phyloP scores from a whole-genome alignment of 2,329 filamentous ascomycete genomes.

The Magnaporthiopsis rhizophila region DNA sequence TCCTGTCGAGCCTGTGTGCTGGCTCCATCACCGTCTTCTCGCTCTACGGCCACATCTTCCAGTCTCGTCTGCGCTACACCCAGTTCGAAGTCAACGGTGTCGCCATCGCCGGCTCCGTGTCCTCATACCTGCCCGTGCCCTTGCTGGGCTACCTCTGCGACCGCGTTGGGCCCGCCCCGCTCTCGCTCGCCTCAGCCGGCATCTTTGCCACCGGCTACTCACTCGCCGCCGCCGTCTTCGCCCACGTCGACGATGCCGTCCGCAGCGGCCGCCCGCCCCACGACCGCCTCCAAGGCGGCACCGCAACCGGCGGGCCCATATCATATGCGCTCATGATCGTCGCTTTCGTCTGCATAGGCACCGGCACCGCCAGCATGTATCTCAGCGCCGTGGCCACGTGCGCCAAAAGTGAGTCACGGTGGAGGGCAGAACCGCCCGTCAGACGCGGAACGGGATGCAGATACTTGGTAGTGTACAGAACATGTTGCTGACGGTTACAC shows the following conservation, averaged over 20 bases:
- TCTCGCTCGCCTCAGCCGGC: constrained; percentile 63
- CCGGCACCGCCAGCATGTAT: constrained; percentile 84
- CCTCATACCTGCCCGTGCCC: constrained; percentile 88
- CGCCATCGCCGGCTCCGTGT: constrained; percentile 77
- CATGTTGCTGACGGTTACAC: neutral
- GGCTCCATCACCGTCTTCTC: constrained; percentile 92
- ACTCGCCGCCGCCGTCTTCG: constrained; percentile 72
- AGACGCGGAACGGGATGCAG: neutral
- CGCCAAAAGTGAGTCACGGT: constrained; percentile 58
- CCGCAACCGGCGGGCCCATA: constrained; percentile 28
- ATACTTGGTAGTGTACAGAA: neutral
- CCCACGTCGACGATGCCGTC: constrained; percentile 25
- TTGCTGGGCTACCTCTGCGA: constrained; percentile 88
- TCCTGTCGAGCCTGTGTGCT: constrained; percentile 62
- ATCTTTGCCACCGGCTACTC: constrained; percentile 78
- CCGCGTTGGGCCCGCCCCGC: constrained; percentile 69
- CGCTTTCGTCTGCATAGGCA: constrained; percentile 75
- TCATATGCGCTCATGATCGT: constrained; percentile 73
- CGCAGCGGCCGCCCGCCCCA: constrained; percentile 1
- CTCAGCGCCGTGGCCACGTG: constrained; percentile 86
- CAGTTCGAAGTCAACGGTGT: constrained; percentile 90
- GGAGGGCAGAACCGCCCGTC: too few species aligned
- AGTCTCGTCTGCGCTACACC: constrained; percentile 76
- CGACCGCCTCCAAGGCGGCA: neutral
- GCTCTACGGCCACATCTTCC: constrained; percentile 85